Conservation (phyloP, 345 rosid genomes). For the Eucalyptus pauciflora region DNA sequence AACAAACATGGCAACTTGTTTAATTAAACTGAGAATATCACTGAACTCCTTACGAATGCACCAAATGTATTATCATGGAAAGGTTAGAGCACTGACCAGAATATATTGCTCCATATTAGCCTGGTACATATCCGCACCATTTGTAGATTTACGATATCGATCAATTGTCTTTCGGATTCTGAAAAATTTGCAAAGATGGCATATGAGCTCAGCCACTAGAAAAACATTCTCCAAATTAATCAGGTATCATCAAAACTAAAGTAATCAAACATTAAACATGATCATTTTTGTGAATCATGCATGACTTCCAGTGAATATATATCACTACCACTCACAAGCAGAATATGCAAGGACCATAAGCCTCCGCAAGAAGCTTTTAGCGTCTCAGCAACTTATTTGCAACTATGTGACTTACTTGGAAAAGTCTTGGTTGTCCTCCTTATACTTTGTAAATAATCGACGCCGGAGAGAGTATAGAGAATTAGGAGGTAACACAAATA, state of each 20-base stretch:
- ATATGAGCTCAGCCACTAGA: background rate
- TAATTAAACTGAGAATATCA: background rate
- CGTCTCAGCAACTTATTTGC: background rate
- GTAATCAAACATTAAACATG: background rate
- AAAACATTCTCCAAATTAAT: background rate
- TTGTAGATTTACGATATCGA: background rate
- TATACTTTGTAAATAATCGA: background rate
- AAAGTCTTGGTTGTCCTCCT: background rate
- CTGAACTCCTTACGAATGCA: background rate
- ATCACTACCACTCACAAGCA: background rate
- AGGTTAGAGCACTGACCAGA: background rate
- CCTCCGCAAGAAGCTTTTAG: background rate
- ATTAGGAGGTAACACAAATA: too few species aligned
- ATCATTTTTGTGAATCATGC: background rate
- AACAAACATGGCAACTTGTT: background rate
- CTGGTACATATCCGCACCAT: background rate
- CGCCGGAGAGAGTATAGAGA: too few species aligned
- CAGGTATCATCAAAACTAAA: background rate
- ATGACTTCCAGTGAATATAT: background rate
- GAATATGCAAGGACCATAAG: background rate
- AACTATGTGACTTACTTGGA: background rate
- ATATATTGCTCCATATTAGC: background rate
- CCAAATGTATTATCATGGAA: background rate
- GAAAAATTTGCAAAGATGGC: background rate
- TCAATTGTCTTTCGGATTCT: constrained; percentile 1